Conservation (phyloP, 2,329 filamentous ascomycete species). For the Ophiocordyceps unilateralis region DNA sequence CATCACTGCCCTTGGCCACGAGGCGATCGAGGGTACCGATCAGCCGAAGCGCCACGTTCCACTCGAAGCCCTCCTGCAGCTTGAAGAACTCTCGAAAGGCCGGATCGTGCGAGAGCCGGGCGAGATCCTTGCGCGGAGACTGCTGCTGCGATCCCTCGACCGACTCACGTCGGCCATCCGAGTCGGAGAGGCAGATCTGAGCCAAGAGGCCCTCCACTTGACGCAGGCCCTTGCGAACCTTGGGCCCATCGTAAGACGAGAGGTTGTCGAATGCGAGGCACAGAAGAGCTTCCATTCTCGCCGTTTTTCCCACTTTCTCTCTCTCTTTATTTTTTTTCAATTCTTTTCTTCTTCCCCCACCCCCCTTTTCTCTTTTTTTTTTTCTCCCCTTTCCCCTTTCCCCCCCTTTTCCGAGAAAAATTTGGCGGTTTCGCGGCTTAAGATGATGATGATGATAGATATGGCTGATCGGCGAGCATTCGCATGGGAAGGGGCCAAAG, state of each 20-base stretch:
- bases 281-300: constrained; percentile 69
- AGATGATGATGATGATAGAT: no score
- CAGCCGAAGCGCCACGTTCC: constrained; percentile 82
- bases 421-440: no score
- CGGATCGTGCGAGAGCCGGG: constrained; percentile 60
- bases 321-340: not conserved
- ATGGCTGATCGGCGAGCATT: no score
- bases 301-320: no score
- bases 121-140: constrained; percentile 41
- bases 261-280: constrained; percentile 93
- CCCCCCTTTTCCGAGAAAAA: no score
- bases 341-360: not conserved
- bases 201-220: constrained; percentile 89
- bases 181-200: constrained; percentile 67
- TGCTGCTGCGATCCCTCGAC: constrained; percentile 6
- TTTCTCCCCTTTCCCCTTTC: not conserved
- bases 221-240: constrained; percentile 83
- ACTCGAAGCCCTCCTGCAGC: constrained; percentile 91
- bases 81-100: constrained; percentile 95
- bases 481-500: no score
- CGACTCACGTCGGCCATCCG: constrained; percentile 5
- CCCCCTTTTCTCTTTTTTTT: not conserved
- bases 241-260: constrained; percentile 74
- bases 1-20: constrained; percentile 65
- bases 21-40: constrained; percentile 74